phyloP scores from a whole-genome alignment of 345 rosid species.

The Erodium maritimum region DNA sequence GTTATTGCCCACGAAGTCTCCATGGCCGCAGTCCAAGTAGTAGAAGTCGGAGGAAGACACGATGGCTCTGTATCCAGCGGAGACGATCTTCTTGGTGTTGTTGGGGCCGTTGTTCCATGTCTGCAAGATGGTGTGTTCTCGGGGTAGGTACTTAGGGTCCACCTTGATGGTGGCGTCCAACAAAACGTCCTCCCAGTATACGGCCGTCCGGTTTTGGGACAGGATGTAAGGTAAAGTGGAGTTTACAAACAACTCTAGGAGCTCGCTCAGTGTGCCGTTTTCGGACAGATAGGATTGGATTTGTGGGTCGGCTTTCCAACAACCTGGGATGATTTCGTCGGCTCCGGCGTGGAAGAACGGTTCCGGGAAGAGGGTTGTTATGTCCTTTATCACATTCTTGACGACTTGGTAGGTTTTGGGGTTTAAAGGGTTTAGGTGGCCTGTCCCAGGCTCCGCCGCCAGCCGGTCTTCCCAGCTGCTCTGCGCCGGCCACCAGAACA shows the following conservation, averaged over 20 bases:
- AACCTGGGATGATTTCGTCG: slow-evolving; percentile 68
- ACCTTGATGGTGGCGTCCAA: slow-evolving; percentile 41
- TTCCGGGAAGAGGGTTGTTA: slow-evolving; percentile 47
- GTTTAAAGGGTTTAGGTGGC: slow-evolving; percentile 71
- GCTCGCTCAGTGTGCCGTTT: slow-evolving; percentile 55
- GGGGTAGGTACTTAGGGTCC: slow-evolving; percentile 36
- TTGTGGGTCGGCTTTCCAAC: slow-evolving; percentile 63
- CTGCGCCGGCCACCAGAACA: slow-evolving; percentile 77
- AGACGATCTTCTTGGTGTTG: slow-evolving; percentile 53
- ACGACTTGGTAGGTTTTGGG: slow-evolving; percentile 65
- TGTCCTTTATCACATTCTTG: slow-evolving; percentile 44
- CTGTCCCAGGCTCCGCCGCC: slow-evolving; percentile 78
- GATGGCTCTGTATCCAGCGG: slow-evolving; percentile 64
- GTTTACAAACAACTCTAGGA: slow-evolving; percentile 51
- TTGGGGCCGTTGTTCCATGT: slow-evolving; percentile 71
- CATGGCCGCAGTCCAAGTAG: slow-evolving; percentile 82
- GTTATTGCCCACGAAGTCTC: slow-evolving; percentile 59
- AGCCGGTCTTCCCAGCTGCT: slow-evolving; percentile 41
- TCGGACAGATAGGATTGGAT: slow-evolving; percentile 45
- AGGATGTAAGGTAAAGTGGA: slow-evolving; percentile 47
- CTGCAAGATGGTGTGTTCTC: slow-evolving; percentile 54
- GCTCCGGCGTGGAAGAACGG: slow-evolving; percentile 63
- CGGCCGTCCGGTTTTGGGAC: slow-evolving; percentile 60
- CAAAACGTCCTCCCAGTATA: slow-evolving; percentile 81
- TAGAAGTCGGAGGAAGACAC: slow-evolving; percentile 78